Percentiles rank a stretch among this genome's conserved stretches.
These are phyloP conservation scores for Phaeoacremonium minimum DNA, from an alignment of 2,329 filamentous ascomycete genomes.

Conservation along the genomic window DNA sequence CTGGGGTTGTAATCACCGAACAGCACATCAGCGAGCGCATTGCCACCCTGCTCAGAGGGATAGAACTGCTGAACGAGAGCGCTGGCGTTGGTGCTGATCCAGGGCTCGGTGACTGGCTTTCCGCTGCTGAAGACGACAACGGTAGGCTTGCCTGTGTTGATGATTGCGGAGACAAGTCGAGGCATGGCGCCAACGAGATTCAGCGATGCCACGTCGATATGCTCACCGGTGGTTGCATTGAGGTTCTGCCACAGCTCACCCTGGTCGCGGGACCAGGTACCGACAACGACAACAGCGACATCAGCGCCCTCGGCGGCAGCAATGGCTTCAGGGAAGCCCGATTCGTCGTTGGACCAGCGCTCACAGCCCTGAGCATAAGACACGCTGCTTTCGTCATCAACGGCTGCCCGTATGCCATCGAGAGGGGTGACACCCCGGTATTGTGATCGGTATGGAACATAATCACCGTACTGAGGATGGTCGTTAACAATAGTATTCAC, in stretches of 20 bases:
- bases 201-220: constrained; percentile 62
- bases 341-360: constrained; percentile 67
- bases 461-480: constrained; percentile 58
- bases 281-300: constrained; percentile 68
- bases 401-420: constrained; percentile 60
- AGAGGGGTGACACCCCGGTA: constrained; percentile 65
- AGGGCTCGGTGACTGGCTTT: constrained; percentile 69
- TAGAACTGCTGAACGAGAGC: constrained; percentile 74
- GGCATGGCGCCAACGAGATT: constrained; percentile 68
- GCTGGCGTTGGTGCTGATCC: constrained; percentile 62
- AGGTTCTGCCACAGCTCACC: constrained; percentile 64
- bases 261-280: constrained; percentile 73
- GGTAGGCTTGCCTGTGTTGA: constrained; percentile 63
- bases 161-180: constrained; percentile 61
- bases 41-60: constrained; percentile 63
- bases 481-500: neutral
- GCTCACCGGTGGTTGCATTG: constrained; percentile 72
- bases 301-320: constrained; percentile 61
- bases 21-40: constrained; percentile 62
- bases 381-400: constrained; percentile 55
- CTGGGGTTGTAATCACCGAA: constrained; percentile 63
- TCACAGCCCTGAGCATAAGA: constrained; percentile 69
- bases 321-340: constrained; percentile 64
- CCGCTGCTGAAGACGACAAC: constrained; percentile 65
- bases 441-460: constrained; percentile 62